Evolutionary conservation across 345 rosid species (phyloP).

Genomic region (Gossypium longicalyx): DNA sequence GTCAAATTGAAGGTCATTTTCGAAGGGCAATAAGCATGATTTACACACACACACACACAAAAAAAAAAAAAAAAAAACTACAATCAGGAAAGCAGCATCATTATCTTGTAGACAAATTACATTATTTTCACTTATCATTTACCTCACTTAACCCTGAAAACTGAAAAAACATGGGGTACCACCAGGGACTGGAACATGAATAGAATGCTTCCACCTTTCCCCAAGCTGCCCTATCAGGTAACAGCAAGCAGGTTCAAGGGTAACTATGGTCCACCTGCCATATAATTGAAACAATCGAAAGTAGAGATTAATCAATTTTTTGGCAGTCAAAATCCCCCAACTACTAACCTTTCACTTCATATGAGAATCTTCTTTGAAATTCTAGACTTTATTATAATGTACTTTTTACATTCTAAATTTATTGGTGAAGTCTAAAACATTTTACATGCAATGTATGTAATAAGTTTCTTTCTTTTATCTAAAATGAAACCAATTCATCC

Average conservation of each 20-base stretch:
- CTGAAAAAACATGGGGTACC: neutral
- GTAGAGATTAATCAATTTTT: conserved; percentile 6
- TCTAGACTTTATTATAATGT: no score
- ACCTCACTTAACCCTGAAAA: neutral
- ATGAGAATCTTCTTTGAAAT: neutral
- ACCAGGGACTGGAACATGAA: neutral
- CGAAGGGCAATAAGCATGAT: neutral
- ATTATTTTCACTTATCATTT: neutral
- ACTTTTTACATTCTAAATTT: no score
- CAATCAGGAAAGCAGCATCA: neutral
- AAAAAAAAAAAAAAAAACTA: neutral
- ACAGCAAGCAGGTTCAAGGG: neutral
- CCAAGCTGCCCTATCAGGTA: neutral
- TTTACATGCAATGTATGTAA: no score
- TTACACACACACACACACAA: neutral
- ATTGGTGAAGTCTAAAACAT: no score
- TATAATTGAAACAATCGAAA: neutral
- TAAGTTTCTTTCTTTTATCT: no score
- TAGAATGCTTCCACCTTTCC: neutral
- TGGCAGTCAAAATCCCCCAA: conserved; percentile 23
- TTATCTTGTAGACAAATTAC: neutral
- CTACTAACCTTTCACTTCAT: conserved; percentile 11
- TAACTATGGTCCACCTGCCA: neutral
- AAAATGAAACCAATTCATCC: no score
- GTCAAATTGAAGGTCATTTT: conserved; percentile 5